phyloP scores from a whole-genome alignment of 2,329 filamentous ascomycete genomes.

The Corinectria fuckeliana region DNA sequence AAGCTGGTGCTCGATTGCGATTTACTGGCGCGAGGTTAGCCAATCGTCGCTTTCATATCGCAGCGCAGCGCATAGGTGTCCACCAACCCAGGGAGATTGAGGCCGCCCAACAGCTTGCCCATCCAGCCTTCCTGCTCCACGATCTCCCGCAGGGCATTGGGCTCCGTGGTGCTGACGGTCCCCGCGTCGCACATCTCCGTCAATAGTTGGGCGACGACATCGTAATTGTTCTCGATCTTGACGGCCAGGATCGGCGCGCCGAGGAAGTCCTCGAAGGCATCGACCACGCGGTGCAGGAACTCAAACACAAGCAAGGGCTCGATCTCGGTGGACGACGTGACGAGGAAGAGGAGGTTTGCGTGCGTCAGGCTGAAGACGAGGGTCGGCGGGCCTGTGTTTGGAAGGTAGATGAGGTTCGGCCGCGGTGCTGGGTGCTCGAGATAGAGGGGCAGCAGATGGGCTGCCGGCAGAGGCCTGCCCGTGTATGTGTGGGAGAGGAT shows the following conservation, averaged over 20 bases:
- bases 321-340: slow-evolving; percentile 83
- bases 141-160: slow-evolving; percentile 87
- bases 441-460: slow-evolving; percentile 83
- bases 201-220: slow-evolving; percentile 90
- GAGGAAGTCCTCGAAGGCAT: slow-evolving; percentile 93
- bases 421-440: slow-evolving; percentile 81
- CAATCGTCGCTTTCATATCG: background rate
- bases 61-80: background rate
- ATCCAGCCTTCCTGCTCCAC: slow-evolving; percentile 92
- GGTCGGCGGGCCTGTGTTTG: slow-evolving; percentile 82
- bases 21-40: slow-evolving; percentile 45
- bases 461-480: slow-evolving; percentile 77
- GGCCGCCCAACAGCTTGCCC: slow-evolving; percentile 85
- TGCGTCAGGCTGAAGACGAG: slow-evolving; percentile 89
- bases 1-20: slow-evolving; percentile 47
- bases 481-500: slow-evolving; percentile 91
- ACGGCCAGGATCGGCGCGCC: slow-evolving; percentile 83
- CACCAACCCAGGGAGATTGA: slow-evolving; percentile 77
- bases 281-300: slow-evolving; percentile 91
- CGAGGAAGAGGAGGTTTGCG: slow-evolving; percentile 84
- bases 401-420: slow-evolving; percentile 84
- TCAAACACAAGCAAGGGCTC: slow-evolving; percentile 91
- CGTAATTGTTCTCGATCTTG: slow-evolving; percentile 89
- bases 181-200: slow-evolving; percentile 97
- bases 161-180: slow-evolving; percentile 86